Base-by-base conservation (phyloP, 1,139 yeast genomes). In the Yamadazyma siamensis region DNA sequence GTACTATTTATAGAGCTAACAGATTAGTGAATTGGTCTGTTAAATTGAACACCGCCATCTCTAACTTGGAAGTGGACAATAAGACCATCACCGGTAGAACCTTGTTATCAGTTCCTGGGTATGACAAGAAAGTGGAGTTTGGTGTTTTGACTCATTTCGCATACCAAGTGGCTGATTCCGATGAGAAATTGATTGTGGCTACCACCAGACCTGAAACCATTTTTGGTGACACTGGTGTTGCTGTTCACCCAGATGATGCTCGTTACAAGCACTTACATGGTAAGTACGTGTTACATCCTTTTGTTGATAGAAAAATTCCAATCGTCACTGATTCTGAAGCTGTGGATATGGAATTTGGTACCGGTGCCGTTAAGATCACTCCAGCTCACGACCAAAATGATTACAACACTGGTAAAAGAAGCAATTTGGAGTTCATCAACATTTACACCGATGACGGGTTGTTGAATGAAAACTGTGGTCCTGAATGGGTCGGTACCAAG, bases 321-420 rank as follows among this genome's bases (percentile, higher is more conserved):
- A 87, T 91, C 54, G 69, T 91, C 40, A 76, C 89, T 34, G 98
- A 91, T 58, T 57, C 80, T 23, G 95, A 87, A 62, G 94, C 97
- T 23, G 98, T 91, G 42, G 98, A 91, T 60, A 91, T 91, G 97
- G 95, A 86, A 61, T 91, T 91, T 49, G 98, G 98, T 73, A 91
- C 98, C 44, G 98, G 98, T 81, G 98, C 98, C 26, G 98, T 91
- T 44, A 91, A 91, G 66, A 91, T 91, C 55, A 91, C 98, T 14
- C 98, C 98, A 38, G 96, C 95, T 32, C 98, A 91, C 61, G 98
- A 91, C 63, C 86, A 83, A 52, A 91, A 91, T 73, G 98, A 91
- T 86, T 87, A 86, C 72, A 75, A 71, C 52, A 86, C 96, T 35
- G 98, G 98, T 69, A 88, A 86, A 67, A 88, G 97, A 67, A 87